Percentiles rank a stretch among this genome's conserved stretches.
These are phyloP conservation scores for Alternaria dauci DNA, from an alignment of 2,329 filamentous ascomycete species.

Conservation along the genomic window DNA sequence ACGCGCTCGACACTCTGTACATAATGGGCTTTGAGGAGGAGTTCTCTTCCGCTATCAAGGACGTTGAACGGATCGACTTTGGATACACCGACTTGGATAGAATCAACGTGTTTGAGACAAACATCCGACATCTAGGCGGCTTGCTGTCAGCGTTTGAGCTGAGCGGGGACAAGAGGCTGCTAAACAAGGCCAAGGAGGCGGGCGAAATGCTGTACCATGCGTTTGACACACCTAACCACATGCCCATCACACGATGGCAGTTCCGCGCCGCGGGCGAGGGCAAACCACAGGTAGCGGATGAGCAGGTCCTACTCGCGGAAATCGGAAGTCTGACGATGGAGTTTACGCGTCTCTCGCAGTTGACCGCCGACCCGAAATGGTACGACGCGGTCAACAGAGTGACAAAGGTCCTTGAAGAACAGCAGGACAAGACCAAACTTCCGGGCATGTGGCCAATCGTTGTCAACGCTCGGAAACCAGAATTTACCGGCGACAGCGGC, in stretches of 20 bases:
- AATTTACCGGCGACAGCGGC: conserved; percentile 52
- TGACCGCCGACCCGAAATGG: conserved; percentile 56
- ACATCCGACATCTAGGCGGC: conserved; percentile 85
- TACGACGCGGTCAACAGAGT: conserved; percentile 58
- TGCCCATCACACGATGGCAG: conserved; percentile 69
- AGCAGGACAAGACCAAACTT: conserved; percentile 54
- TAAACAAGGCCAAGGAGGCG: conserved; percentile 81
- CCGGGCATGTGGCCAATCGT: conserved; percentile 60
- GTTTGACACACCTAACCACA: conserved; percentile 92
- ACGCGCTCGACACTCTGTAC: conserved; percentile 58
- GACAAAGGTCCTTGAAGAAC: conserved; percentile 52
- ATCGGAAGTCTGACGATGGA: conserved; percentile 59
- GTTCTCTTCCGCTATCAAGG: conserved; percentile 56
- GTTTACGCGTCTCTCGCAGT: conserved; percentile 57
- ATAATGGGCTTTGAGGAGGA: conserved; percentile 60
- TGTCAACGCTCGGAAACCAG: conserved; percentile 52
- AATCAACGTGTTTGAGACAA: conserved; percentile 61
- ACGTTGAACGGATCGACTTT: conserved; percentile 56
- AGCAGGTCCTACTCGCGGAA: conserved; percentile 56
- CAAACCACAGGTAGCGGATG: conserved; percentile 52
- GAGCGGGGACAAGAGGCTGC: conserved; percentile 74
- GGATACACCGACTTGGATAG: conserved; percentile 48
- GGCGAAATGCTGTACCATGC: conserved; percentile 81
- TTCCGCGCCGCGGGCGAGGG: conserved; percentile 50
- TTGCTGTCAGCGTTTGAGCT: conserved; percentile 87